phyloP scores from a whole-genome alignment of 2,329 filamentous ascomycete genomes.

The Beauveria sp. region DNA sequence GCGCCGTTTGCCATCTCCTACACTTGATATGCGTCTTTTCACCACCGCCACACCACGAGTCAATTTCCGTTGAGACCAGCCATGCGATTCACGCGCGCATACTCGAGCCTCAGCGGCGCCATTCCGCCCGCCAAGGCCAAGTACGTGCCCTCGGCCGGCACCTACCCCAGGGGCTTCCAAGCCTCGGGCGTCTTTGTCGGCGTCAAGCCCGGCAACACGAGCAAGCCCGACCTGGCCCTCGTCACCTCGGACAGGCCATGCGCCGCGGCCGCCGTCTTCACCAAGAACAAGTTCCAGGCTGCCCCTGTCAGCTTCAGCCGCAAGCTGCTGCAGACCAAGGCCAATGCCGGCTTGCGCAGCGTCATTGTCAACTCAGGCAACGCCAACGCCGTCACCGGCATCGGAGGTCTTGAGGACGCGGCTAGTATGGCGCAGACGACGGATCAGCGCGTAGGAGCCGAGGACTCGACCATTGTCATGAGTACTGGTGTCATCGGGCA shows the following conservation, averaged over 20 bases:
- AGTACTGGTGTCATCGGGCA: slow-evolving; percentile 97
- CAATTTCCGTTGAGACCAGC: slow-evolving; percentile 13
- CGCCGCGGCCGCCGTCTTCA: slow-evolving; percentile 86
- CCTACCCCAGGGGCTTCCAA: slow-evolving; percentile 83
- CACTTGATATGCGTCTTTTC: neutral
- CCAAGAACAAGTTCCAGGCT: slow-evolving; percentile 96
- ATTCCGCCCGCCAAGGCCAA: slow-evolving; percentile 79
- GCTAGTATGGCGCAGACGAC: slow-evolving; percentile 72
- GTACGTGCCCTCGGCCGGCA: slow-evolving; percentile 78
- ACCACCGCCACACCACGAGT: slow-evolving; percentile 5
- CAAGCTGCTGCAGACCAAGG: slow-evolving; percentile 58
- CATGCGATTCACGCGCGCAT: slow-evolving; percentile 29
- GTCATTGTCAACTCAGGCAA: slow-evolving; percentile 94
- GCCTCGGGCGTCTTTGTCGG: slow-evolving; percentile 85
- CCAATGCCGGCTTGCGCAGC: slow-evolving; percentile 64
- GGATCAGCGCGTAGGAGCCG: slow-evolving; percentile 50
- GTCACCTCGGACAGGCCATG: slow-evolving; percentile 82
- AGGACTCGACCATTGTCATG: slow-evolving; percentile 78
- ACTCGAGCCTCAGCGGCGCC: slow-evolving; percentile 21
- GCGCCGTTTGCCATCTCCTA: neutral
- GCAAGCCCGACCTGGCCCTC: slow-evolving; percentile 83
- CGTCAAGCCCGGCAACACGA: slow-evolving; percentile 88
- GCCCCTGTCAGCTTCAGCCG: slow-evolving; percentile 85
- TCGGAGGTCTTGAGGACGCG: slow-evolving; percentile 82
- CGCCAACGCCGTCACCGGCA: slow-evolving; percentile 93